phyloP scores from a whole-genome alignment of 345 rosid genomes.

The Syzygium oleosum region DNA sequence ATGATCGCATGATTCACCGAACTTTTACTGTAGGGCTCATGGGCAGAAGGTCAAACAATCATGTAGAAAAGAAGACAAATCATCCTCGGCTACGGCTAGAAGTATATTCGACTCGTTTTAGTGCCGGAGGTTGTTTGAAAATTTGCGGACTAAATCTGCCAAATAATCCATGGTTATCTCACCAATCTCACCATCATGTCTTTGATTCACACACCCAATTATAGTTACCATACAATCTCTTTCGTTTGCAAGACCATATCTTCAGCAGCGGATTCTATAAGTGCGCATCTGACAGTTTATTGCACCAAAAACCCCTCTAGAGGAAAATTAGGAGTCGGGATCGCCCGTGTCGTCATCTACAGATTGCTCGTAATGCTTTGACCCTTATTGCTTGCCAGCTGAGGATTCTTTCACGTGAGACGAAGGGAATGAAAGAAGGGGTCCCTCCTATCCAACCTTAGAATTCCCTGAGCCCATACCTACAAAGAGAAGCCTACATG shows the following conservation, averaged over 20 bases:
- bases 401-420: conserved; percentile 5
- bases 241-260: too few species aligned
- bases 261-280: too few species aligned
- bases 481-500: background rate
- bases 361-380: background rate
- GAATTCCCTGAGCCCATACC: background rate
- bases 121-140: background rate
- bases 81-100: background rate
- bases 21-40: background rate
- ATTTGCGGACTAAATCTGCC: background rate
- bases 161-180: background rate
- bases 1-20: background rate
- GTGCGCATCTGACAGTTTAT: background rate
- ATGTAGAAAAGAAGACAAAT: background rate
- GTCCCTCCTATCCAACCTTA: background rate
- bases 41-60: background rate
- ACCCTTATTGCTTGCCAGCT: conserved; percentile 43
- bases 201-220: background rate
- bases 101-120: background rate
- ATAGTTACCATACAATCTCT: background rate
- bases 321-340: background rate
- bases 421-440: conserved; percentile 6
- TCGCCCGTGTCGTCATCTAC: background rate
- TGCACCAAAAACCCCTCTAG: background rate
- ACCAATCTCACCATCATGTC: background rate